Base-by-base conservation (phyloP, 1,284 basidiomycete species). In the Phylloboletellus chloephorus region DNA sequence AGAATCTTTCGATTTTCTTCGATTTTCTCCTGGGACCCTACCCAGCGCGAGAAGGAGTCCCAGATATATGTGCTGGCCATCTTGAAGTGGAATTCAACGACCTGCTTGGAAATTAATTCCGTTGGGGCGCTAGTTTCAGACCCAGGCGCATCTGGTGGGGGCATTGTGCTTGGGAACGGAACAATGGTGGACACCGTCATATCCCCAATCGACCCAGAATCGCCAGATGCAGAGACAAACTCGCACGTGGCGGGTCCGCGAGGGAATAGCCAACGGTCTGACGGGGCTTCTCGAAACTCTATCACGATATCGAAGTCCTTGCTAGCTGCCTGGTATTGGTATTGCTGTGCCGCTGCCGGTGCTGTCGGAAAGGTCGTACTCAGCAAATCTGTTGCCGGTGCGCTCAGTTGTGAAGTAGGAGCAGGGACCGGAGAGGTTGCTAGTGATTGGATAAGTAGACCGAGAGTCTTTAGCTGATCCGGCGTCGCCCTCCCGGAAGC, bases 271-370 rank as follows among this genome's bases (percentile, higher is more conserved):
- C 75, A 82, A 7, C 76, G 71, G 37, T 85, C 80, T 22, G 66
- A 65, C 2, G 73, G 67, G 9, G 66, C 63, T 52, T 88, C 84
- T 28, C 69, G 64, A 47, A 84, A 87, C 52, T 85, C 80, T 39
- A 88, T 55, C 17, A 87, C 72, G 4, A 87, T 53, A 57, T 87
- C 84, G 48, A 78, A 82, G 11, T 73, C 71, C 51, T 69, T 76
- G 25, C 66, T 51, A 31, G 67, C 53, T 29, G 59, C 21, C 25
- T 53, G 59, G 26, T 39, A 52, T 24, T 45, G 51, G 21, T 37
- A 50, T 33, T 51, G 53, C 17, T 57, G 37, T 30, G 49, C 37
- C 26, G 44, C 40, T 20, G 39, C 13, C 4, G 50, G 45, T 31
- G 43, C 30, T 28, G 45, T 34, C 7, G 51, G 35, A 39, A 50